Evolutionary conservation across 768 basidiomycete species (phyloP).

Genomic region (Tylopilus plumbeoviolaceoides): DNA sequence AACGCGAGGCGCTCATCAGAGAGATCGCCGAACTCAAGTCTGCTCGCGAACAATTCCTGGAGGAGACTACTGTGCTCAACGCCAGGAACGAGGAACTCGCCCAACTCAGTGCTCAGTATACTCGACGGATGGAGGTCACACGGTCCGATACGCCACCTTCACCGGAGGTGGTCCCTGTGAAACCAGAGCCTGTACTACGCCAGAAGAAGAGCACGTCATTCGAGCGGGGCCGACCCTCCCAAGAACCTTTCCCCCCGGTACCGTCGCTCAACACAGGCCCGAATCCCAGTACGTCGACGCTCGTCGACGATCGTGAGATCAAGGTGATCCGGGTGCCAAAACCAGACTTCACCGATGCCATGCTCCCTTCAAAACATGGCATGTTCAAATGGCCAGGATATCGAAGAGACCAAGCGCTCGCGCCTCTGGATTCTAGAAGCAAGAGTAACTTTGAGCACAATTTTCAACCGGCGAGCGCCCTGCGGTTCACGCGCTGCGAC

Average conservation of each 20-base stretch:
- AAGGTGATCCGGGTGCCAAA: constrained; percentile 28
- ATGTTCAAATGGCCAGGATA: constrained; percentile 74
- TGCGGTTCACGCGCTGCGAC: constrained; percentile 90
- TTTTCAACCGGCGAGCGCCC: constrained; percentile 85
- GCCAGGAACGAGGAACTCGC: constrained; percentile 91
- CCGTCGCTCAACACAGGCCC: constrained; percentile 18
- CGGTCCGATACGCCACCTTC: constrained; percentile 15
- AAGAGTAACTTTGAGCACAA: constrained; percentile 60
- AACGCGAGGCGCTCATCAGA: constrained; percentile 72
- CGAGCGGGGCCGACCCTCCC: constrained; percentile 19
- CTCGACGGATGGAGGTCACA: constrained; percentile 64
- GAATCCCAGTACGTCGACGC: constrained; percentile 17
- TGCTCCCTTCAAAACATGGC: constrained; percentile 48
- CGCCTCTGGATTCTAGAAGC: constrained; percentile 35
- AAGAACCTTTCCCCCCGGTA: constrained; percentile 4
- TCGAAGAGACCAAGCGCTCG: constrained; percentile 43
- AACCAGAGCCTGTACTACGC: constrained; percentile 9
- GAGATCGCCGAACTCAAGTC: constrained; percentile 87
- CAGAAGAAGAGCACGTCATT: constrained; percentile 30
- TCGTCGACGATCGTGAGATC: constrained; percentile 28
- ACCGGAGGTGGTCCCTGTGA: constrained; percentile 5
- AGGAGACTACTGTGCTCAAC: constrained; percentile 88
- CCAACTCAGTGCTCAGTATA: constrained; percentile 79
- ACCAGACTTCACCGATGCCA: constrained; percentile 37
- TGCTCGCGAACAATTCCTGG: constrained; percentile 79